These are phyloP conservation scores for Nothophoma quercina DNA, from an alignment of 2,329 filamentous ascomycete species.

Conservation along the genomic window DNA sequence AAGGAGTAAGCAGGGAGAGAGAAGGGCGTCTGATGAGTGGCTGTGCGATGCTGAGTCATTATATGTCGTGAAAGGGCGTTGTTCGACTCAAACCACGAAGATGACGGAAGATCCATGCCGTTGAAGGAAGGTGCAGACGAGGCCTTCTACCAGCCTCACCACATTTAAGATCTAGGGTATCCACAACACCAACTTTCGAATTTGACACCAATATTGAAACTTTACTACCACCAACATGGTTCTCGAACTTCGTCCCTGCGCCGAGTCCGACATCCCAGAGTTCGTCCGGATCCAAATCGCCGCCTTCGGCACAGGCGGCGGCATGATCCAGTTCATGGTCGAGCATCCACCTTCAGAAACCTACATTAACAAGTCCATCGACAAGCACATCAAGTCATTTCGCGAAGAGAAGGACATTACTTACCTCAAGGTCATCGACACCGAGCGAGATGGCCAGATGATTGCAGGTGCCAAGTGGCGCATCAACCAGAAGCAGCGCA, in stretches of 20 bases:
- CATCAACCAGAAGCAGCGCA: slow-evolving; percentile 42
- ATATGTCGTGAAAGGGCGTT: slow-evolving; percentile 10
- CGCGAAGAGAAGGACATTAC: slow-evolving; percentile 35
- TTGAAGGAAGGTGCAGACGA: slow-evolving; percentile 6
- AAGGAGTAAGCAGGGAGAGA: too few relatives aligned
- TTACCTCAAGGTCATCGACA: slow-evolving; percentile 46
- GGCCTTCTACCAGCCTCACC: background rate
- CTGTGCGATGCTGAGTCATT: background rate
- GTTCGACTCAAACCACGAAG: background rate
- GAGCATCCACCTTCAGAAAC: slow-evolving; percentile 28
- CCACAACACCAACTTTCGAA: background rate
- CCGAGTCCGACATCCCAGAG: slow-evolving; percentile 37
- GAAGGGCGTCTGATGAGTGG: background rate
- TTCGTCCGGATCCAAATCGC: slow-evolving; percentile 38
- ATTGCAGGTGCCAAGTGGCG: slow-evolving; percentile 49
- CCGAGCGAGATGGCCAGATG: slow-evolving; percentile 40
- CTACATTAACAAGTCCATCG: slow-evolving; percentile 26
- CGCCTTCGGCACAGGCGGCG: slow-evolving; percentile 38
- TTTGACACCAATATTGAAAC: background rate
- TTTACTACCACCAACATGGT: slow-evolving; percentile 32
- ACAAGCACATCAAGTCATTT: slow-evolving; percentile 37
- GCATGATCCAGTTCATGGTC: slow-evolving; percentile 35
- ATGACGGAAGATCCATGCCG: background rate
- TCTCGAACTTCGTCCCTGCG: slow-evolving; percentile 42
- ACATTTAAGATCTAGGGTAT: slow-evolving; percentile 3